Base-by-base conservation (phyloP, 805 yeast genomes). In the Metschnikowia kofuensis region DNA sequence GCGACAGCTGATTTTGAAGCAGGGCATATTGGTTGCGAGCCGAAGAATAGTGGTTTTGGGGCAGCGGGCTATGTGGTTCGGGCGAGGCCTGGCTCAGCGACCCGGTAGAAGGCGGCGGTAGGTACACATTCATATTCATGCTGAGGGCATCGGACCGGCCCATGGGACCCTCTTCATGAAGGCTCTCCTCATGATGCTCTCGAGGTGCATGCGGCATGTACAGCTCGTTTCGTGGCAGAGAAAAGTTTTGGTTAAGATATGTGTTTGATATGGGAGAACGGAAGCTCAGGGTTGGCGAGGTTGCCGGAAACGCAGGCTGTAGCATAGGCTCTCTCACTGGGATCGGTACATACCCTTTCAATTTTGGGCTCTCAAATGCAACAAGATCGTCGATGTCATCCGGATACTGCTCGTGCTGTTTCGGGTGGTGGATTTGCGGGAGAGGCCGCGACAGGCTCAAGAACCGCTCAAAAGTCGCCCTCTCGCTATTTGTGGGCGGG, bases 31-130 rank as follows among this genome's bases (percentile, higher is more conserved):
- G 35, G 21, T 28, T 15, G 2, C 39, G 48, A 6, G 53, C 21
- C 21, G 21, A 21, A 2, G 74, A 67, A 1, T 72, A 67, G 5
- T 41, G 35, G 21, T 28, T 15, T 4, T 41, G 48, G 7, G 53
- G 57, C 47, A 51, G 53, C 10, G 57, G 57, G 30, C 52, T 49
- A 38, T 65, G 66, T 54, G 67, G 66, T 38, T 69, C 71, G 6
- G 75, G 74, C 1, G 74, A 66, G 0, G 65, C 70, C 42, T 64
- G 59, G 10, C 68, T 54, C 47, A 69, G 60, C 14, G 64, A 56
- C 13, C 69, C 65, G 6, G 70, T 64, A n/a, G 49, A 39, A 2
- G 76, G 72, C 2, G 71, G 76, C 11, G 77, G 77, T 27, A 73
- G 67, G 43, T 41, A 68, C 27, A 58, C 56, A 57, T 57, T 62